Percentiles rank a stretch among this genome's conserved stretches.
These are phyloP conservation scores for Cucumis hystrix DNA, from an alignment of 306 rosid genomes.

Conservation along the genomic window DNA sequence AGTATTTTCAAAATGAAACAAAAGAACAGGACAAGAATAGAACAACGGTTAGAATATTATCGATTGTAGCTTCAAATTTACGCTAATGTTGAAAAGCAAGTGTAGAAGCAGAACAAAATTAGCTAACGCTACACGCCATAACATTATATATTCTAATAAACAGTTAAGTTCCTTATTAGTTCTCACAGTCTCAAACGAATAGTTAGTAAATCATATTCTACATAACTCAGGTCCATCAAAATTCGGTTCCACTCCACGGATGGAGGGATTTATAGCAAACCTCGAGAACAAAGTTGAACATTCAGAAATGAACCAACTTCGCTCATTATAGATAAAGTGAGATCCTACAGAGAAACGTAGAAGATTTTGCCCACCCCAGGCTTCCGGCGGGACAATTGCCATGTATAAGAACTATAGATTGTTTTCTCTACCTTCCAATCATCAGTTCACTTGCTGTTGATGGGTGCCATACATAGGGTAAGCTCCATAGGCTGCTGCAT, in stretches of 20 bases:
- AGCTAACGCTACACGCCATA: background rate
- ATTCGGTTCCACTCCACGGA: slow-evolving; percentile 1
- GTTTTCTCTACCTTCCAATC: slow-evolving; percentile 12
- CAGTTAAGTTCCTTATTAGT: slow-evolving; percentile 21
- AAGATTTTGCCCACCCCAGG: slow-evolving; percentile 25
- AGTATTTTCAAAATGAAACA: background rate
- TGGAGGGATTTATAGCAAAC: slow-evolving; percentile 16
- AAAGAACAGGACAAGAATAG: background rate
- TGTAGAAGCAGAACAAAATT: background rate
- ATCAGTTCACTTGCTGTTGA: slow-evolving; percentile 95
- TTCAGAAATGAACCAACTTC: slow-evolving; percentile 1
- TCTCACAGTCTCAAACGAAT: slow-evolving; percentile 32
- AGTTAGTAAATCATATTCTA: slow-evolving; percentile 43
- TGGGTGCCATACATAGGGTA: slow-evolving; percentile 83
- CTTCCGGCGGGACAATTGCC: background rate
- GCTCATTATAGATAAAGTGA: background rate
- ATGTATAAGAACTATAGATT: background rate
- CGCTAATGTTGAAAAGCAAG: background rate
- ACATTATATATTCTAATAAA: slow-evolving; percentile 1
- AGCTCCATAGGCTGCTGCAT: slow-evolving; percentile 67
- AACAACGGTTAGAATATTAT: background rate
- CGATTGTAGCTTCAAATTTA: background rate
- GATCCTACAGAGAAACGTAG: slow-evolving; percentile 4
- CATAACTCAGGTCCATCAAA: slow-evolving; percentile 16
- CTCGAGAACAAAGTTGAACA: background rate